Evolutionary conservation across 768 basidiomycete genomes (phyloP).

Genomic region (Termitomyces eurrhizus): DNA sequence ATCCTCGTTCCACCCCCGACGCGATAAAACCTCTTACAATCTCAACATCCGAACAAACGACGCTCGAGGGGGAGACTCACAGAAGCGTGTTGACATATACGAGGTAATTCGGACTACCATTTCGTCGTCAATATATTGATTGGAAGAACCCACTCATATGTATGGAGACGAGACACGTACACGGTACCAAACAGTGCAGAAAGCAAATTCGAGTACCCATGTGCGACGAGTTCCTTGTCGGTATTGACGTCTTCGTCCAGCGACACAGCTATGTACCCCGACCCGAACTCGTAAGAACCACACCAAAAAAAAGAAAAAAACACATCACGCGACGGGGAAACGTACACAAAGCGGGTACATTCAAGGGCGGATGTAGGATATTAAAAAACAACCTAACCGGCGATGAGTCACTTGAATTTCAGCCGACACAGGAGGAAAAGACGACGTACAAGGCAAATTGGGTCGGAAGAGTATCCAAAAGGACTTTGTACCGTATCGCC

Average conservation of each 20-base stretch:
- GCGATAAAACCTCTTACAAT: conserved; percentile 62
- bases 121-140: too few relatives aligned
- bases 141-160: too few relatives aligned
- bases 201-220: conserved; percentile 87
- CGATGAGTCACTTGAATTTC: background rate
- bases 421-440: background rate
- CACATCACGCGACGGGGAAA: too few relatives aligned
- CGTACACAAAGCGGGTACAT: conserved; percentile 85
- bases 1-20: conserved; percentile 85
- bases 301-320: too few relatives aligned
- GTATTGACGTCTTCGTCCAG: conserved; percentile 87
- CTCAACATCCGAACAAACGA: too few relatives aligned
- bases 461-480: conserved; percentile 87
- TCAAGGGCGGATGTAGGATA: conserved; percentile 78
- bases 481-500: conserved; percentile 55
- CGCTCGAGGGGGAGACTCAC: conserved; percentile 28
- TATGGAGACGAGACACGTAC: conserved; percentile 33
- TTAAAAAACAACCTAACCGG: conserved; percentile 70
- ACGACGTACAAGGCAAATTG: conserved; percentile 85
- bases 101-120: conserved; percentile 72
- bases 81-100: conserved; percentile 86
- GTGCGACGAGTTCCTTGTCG: conserved; percentile 87
- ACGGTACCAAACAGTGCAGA: conserved; percentile 81
- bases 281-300: background rate
- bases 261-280: conserved; percentile 63